phyloP scores from a whole-genome alignment of 2,329 filamentous ascomycete species.

The Aquanectria penicillioides region DNA sequence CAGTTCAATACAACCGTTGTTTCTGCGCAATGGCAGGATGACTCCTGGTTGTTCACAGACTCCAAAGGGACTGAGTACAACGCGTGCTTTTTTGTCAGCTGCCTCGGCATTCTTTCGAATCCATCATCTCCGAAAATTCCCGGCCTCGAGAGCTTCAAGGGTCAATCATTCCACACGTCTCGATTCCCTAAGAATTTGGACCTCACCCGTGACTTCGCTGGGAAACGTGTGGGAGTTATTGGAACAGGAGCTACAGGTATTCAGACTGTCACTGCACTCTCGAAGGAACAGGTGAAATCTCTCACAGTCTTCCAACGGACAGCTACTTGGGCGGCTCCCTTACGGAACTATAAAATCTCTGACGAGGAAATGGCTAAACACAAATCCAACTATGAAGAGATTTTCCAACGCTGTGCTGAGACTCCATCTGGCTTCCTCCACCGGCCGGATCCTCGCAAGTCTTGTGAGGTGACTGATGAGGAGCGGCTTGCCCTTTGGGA shows the following conservation, averaged over 20 bases:
- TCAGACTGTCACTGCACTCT: conserved; percentile 27
- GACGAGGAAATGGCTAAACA: conserved; percentile 19
- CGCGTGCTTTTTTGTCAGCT: conserved; percentile 23
- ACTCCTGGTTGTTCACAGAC: neutral
- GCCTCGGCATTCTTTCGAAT: conserved; percentile 28
- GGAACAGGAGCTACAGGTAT: conserved; percentile 33
- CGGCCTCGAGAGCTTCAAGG: conserved; percentile 25
- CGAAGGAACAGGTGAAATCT: conserved; percentile 44
- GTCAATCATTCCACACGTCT: conserved; percentile 25
- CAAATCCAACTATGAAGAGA: conserved; percentile 24
- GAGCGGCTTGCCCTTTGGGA: conserved; percentile 28
- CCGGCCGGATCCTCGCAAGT: conserved; percentile 27
- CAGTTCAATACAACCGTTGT: conserved; percentile 4
- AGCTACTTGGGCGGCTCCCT: conserved; percentile 38
- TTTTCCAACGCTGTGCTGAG: conserved; percentile 21
- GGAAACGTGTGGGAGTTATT: conserved; percentile 26
- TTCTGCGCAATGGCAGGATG: neutral
- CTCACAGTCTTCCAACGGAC: conserved; percentile 45
- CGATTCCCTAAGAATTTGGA: conserved; percentile 28
- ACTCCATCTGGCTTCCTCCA: conserved; percentile 30
- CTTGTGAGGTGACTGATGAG: conserved; percentile 7
- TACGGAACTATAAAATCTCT: conserved; percentile 30
- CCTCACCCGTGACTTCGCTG: conserved; percentile 1
- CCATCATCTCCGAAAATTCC: conserved; percentile 23
- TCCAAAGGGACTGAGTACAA: neutral